phyloP scores from a whole-genome alignment of 176 grass and related monocot genomes.

The Triticum urartu region DNA sequence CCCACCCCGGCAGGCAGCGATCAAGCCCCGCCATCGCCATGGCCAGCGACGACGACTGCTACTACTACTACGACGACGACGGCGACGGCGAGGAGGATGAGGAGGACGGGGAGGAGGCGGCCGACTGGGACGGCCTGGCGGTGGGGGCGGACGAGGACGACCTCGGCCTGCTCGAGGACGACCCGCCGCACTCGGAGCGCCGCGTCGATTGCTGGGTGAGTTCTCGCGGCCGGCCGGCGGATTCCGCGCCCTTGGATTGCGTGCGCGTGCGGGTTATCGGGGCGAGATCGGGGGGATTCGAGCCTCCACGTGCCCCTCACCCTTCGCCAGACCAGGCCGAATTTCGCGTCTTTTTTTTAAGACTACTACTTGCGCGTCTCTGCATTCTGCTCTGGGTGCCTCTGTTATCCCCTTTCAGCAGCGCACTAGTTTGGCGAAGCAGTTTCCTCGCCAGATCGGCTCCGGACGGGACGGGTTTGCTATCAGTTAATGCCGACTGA shows the following conservation, averaged over 20 bases:
- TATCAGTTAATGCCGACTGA: neutral
- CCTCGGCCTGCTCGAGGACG: conserved; percentile 11
- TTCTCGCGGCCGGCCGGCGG: neutral
- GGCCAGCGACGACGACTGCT: conserved; percentile 23
- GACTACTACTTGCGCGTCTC: neutral
- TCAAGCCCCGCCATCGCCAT: neutral
- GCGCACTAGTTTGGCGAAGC: neutral
- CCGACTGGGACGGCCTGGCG: neutral
- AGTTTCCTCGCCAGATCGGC: neutral
- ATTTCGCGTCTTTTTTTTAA: neutral
- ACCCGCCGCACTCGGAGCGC: neutral
- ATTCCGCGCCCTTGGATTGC: neutral
- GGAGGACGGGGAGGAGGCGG: neutral
- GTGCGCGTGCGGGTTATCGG: neutral
- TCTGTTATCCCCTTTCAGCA: neutral
- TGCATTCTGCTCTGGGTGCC: neutral
- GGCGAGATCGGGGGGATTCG: conserved; percentile 1
- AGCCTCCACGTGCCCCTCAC: neutral
- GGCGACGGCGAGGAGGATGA: neutral
- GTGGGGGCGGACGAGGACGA: conserved; percentile 33
- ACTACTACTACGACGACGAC: conserved; percentile 12
- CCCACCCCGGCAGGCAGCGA: neutral
- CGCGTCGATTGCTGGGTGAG: conserved; percentile 20
- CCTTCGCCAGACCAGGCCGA: neutral
- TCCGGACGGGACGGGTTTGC: neutral